Evolutionary conservation across 441 rosid species (phyloP).

Genomic region (Monsonia emarginata): DNA sequence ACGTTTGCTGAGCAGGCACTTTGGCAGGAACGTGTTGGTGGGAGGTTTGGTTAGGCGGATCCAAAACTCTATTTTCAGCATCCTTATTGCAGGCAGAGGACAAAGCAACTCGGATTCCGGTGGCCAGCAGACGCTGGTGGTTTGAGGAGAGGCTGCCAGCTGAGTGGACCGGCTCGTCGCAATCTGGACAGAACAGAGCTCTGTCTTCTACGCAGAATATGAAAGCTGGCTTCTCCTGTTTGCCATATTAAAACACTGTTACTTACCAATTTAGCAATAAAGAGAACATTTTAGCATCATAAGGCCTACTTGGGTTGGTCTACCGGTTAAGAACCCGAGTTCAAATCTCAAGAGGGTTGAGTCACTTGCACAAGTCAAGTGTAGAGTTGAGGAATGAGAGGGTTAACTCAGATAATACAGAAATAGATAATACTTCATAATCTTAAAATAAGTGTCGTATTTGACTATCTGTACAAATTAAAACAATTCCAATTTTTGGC

Average conservation of each 20-base stretch:
- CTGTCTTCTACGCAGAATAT: constrained; percentile 92
- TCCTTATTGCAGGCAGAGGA: constrained; percentile 50
- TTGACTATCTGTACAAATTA: too few species aligned
- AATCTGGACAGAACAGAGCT: constrained; percentile 60
- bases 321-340: too few species aligned
- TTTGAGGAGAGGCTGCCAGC: constrained; percentile 52
- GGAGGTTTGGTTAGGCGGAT: constrained; percentile 52
- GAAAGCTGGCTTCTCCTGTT: constrained; percentile 63
- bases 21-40: constrained; percentile 30
- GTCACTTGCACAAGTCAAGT: too few species aligned
- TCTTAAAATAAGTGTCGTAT: too few species aligned
- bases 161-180: constrained; percentile 49
- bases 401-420: too few species aligned
- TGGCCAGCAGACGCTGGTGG: constrained; percentile 62
- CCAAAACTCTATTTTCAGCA: constrained; percentile 36
- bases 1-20: constrained; percentile 31
- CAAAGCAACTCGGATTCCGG: constrained; percentile 69
- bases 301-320: not conserved
- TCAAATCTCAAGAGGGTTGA: too few species aligned
- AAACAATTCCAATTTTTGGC: too few species aligned
- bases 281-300: not conserved
- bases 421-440: too few species aligned
- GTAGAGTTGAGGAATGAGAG: too few species aligned
- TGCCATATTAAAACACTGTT: too few species aligned
- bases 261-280: too few species aligned